phyloP scores from a whole-genome alignment of 1,139 yeast species.

The Saccharomycopsis phalli region DNA sequence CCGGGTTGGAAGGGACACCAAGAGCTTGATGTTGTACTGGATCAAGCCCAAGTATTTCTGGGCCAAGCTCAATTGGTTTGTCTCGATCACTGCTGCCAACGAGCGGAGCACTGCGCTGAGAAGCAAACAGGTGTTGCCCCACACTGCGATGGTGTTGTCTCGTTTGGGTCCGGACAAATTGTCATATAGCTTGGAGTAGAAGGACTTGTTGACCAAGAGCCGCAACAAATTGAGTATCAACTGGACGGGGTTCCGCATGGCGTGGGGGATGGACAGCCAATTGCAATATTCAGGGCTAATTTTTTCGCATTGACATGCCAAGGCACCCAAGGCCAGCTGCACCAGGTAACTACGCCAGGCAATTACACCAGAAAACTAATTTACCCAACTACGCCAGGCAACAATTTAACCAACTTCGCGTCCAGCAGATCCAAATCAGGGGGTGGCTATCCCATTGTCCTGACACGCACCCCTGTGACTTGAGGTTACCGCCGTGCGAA shows the following conservation, averaged over 20 bases:
- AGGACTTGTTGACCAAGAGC: constrained; percentile 6
- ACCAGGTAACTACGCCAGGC: no score
- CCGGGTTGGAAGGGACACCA: background rate
- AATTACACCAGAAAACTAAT: no score
- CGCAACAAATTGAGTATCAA: background rate
- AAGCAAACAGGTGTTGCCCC: constrained; percentile 12
- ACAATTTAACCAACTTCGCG: no score
- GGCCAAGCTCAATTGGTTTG: constrained; percentile 2
- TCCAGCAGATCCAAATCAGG: no score
- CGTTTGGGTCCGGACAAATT: constrained; percentile 14
- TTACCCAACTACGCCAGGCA: no score
- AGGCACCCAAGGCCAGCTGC: no score
- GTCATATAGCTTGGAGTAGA: constrained; percentile 4
- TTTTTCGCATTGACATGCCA: no score
- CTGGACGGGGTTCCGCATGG: background rate
- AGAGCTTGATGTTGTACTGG: constrained; percentile 3
- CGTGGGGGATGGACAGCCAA: no score
- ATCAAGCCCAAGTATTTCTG: constrained; percentile 2
- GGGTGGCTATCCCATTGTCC: no score
- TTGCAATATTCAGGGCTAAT: no score
- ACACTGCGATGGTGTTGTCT: constrained; percentile 13
- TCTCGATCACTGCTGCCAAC: constrained; percentile 6
- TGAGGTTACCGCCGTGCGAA: no score
- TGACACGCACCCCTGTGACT: no score
- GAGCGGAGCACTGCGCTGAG: constrained; percentile 10